Percentiles rank a stretch among this genome's conserved stretches.
These are phyloP conservation scores for Nicotiana undulata DNA, from an alignment of 257 asterid species.

Conservation along the genomic window DNA sequence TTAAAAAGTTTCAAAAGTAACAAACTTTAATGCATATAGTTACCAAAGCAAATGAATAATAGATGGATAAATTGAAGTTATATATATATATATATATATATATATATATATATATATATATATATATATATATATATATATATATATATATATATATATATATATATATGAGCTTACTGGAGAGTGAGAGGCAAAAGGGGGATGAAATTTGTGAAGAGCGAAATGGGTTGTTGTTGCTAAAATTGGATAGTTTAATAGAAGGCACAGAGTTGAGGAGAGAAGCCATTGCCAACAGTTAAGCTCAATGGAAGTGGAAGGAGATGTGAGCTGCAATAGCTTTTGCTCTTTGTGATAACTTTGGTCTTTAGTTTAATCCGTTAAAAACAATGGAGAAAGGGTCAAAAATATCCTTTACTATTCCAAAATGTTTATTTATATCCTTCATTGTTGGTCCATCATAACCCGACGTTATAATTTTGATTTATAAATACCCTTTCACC, in stretches of 20 bases:
- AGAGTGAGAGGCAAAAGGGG: conserved; percentile 31
- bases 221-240: conserved; percentile 20
- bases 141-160: not conserved
- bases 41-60: not conserved
- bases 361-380: not conserved
- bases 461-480: no score
- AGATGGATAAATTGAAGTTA: not conserved
- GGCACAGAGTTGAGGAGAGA: conserved; percentile 38
- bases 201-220: conserved; percentile 32
- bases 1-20: not conserved
- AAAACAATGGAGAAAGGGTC: no score
- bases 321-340: not conserved
- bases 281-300: conserved; percentile 37
- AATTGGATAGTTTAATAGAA: conserved; percentile 30
- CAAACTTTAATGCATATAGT: not conserved
- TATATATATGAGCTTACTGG: conserved; percentile 31
- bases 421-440: no score
- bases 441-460: no score
- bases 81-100: not conserved
- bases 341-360: not conserved
- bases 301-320: not conserved
- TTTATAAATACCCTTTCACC: no score
- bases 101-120: not conserved
- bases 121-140: not conserved
- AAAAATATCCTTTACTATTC: no score